These are phyloP conservation scores for Friedmanniomyces simplex DNA, from an alignment of 495 filamentous ascomycete genomes.

Conservation along the genomic window DNA sequence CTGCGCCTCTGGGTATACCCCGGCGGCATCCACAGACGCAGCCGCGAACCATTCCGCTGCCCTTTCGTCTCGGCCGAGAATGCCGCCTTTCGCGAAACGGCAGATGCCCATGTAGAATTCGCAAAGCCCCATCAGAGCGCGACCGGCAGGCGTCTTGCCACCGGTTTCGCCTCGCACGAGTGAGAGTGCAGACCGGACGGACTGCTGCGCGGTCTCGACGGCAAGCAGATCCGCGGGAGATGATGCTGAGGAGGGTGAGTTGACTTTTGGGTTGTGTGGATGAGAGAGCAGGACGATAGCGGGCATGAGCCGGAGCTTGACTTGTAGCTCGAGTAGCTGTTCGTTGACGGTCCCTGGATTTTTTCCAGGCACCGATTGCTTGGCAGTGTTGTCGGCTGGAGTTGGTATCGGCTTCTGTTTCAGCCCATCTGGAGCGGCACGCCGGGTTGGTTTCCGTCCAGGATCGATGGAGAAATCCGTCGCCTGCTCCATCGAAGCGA, in stretches of 20 bases:
- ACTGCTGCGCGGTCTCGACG: not conserved
- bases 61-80: not conserved
- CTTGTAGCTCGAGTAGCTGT: not conserved
- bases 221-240: not conserved
- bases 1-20: not conserved
- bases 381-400: not conserved
- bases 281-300: not conserved
- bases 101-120: not conserved
- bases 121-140: not conserved
- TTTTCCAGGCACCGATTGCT: not conserved
- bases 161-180: not conserved
- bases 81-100: not conserved
- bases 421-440: no score
- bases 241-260: not conserved
- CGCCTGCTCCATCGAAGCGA: no score
- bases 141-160: not conserved
- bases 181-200: not conserved
- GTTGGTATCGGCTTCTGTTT: no score
- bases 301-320: not conserved
- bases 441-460: no score
- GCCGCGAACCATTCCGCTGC: not conserved
- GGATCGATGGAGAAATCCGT: no score
- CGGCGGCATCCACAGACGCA: not conserved
- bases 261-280: not conserved
- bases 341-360: not conserved